These are phyloP conservation scores for Neonectria magnoliae DNA, from an alignment of 2,329 filamentous ascomycete species.

Conservation along the genomic window DNA sequence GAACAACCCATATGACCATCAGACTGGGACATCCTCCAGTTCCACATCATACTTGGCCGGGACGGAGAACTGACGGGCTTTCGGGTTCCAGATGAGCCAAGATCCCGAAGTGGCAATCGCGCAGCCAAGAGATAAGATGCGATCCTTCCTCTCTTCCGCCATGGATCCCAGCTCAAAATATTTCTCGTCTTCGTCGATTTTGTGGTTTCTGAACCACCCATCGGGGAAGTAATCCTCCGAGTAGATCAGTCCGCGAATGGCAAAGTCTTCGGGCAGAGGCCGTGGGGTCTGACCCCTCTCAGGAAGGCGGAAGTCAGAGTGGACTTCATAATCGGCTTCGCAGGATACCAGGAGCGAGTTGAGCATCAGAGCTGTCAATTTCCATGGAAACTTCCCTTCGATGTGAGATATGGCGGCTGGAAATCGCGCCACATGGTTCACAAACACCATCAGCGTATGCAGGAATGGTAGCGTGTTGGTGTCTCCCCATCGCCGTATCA, in stretches of 20 bases:
- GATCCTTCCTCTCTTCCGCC: constrained; percentile 62
- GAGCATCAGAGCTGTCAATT: constrained; percentile 50
- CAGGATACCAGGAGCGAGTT: constrained; percentile 48
- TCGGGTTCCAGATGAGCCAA: constrained; percentile 58
- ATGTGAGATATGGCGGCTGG: constrained; percentile 56
- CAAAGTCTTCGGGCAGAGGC: constrained; percentile 76
- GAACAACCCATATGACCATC: no score
- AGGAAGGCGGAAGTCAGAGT: constrained; percentile 58
- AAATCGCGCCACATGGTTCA: constrained; percentile 56
- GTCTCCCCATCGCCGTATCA: constrained; percentile 64
- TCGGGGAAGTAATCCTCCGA: constrained; percentile 66
- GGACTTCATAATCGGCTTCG: constrained; percentile 49
- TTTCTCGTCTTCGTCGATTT: constrained; percentile 74
- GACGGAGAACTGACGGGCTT: constrained; percentile 52
- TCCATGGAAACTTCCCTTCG: constrained; percentile 63
- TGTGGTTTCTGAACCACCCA: constrained; percentile 66
- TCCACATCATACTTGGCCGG: constrained; percentile 50
- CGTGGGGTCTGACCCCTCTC: constrained; percentile 55
- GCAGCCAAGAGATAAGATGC: constrained; percentile 67
- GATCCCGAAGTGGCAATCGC: constrained; percentile 54
- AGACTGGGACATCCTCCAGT: constrained; percentile 31
- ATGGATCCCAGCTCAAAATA: constrained; percentile 70
- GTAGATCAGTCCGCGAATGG: constrained; percentile 71
- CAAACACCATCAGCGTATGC: constrained; percentile 69
- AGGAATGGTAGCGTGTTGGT: constrained; percentile 69